Percentiles rank a stretch among this genome's conserved stretches.
Conservation (phyloP, 768 basidiomycete species). For the Kwoniella botswanensis region DNA sequence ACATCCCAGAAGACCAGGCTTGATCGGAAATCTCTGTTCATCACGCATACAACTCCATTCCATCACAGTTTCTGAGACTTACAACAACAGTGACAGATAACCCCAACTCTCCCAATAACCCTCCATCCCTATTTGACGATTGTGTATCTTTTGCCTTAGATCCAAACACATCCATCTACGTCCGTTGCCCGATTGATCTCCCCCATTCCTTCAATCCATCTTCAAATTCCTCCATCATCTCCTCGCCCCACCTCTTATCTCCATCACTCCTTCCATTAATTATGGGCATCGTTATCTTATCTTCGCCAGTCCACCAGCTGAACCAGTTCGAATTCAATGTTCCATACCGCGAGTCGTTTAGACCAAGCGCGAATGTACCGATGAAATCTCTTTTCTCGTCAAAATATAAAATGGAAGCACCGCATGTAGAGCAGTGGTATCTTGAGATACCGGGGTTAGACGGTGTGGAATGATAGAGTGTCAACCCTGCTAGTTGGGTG, state of each 20-base stretch:
- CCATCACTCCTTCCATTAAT: not conserved
- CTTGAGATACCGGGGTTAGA: not conserved
- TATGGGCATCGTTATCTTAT: not conserved
- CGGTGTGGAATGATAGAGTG: not conserved
- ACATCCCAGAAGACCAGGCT: too few relatives aligned
- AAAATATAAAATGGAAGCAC: not conserved
- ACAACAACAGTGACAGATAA: too few relatives aligned
- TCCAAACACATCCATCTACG: not conserved
- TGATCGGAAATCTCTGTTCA: too few relatives aligned
- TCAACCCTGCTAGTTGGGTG: not conserved
- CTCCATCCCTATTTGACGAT: too few relatives aligned
- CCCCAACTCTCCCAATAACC: too few relatives aligned
- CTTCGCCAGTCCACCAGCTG: constrained; percentile 5
- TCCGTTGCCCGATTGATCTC: not conserved
- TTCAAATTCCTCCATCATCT: constrained; percentile 2
- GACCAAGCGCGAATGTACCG: not conserved
- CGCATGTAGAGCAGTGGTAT: not conserved
- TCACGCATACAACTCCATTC: too few relatives aligned
- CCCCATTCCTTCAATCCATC: constrained; percentile 8
- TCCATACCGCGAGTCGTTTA: not conserved
- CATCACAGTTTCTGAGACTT: too few relatives aligned
- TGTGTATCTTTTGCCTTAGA: too few relatives aligned
- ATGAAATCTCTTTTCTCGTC: not conserved
- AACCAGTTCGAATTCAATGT: not conserved
- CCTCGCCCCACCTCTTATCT: not conserved